These are phyloP conservation scores for Perkinsus olseni DNA, from an alignment of 169 alveolate species.

Conservation along the genomic window DNA sequence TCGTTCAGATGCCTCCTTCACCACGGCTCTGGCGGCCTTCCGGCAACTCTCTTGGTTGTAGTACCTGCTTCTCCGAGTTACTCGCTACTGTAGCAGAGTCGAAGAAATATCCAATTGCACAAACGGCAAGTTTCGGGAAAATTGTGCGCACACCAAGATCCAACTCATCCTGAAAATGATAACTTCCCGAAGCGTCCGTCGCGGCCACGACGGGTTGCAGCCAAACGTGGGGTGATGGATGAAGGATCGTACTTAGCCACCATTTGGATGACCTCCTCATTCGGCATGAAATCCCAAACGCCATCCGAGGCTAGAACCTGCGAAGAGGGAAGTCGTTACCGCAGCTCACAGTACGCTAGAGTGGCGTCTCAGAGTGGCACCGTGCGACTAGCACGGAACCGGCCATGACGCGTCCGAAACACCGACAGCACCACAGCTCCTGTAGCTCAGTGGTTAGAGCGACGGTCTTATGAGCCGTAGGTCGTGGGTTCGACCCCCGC, in stretches of 20 bases:
- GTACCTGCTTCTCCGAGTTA: background rate
- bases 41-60: constrained; percentile 53
- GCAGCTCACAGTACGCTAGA: no score
- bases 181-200: no score
- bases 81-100: no score
- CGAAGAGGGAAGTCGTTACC: background rate
- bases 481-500: constrained; percentile 7
- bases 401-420: no score
- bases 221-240: background rate
- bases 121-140: no score
- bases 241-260: constrained; percentile 33
- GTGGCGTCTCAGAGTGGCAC: no score
- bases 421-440: background rate
- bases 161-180: no score
- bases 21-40: constrained; percentile 56
- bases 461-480: constrained; percentile 4
- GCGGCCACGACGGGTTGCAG: background rate
- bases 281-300: constrained; percentile 64
- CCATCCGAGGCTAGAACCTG: constrained; percentile 73
- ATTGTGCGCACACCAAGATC: no score
- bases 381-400: no score
- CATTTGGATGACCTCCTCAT: constrained; percentile 42
- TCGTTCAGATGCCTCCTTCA: constrained; percentile 45
- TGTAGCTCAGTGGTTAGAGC: constrained; percentile 3
- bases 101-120: no score